Evolutionary conservation across 257 asterid species (phyloP).

Genomic region (Jasminum sambac): DNA sequence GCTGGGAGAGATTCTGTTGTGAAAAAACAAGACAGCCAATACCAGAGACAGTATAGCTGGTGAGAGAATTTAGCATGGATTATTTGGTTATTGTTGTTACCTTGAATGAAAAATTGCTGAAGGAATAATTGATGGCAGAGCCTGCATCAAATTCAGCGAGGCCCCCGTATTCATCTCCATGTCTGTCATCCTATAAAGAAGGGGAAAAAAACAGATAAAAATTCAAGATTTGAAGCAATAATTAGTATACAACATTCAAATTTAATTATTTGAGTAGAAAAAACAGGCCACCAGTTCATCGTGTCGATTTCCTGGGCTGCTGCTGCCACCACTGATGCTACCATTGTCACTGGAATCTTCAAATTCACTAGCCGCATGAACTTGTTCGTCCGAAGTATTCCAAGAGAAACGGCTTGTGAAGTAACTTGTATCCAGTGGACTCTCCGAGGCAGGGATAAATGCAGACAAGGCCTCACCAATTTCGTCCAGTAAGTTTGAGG

Average conservation of each 20-base stretch:
- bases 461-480: slow-evolving; percentile 35
- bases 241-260: background rate
- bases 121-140: slow-evolving; percentile 75
- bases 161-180: slow-evolving; percentile 82
- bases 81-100: slow-evolving; percentile 28
- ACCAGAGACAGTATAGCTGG: background rate
- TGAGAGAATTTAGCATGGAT: background rate
- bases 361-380: slow-evolving; percentile 75
- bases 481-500: no score
- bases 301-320: slow-evolving; percentile 88
- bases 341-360: slow-evolving; percentile 82
- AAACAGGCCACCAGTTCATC: slow-evolving; percentile 69
- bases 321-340: slow-evolving; percentile 80
- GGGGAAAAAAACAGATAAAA: background rate
- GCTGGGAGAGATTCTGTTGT: slow-evolving; percentile 87
- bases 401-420: slow-evolving; percentile 93
- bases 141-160: slow-evolving; percentile 65
- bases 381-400: slow-evolving; percentile 91
- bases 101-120: slow-evolving; percentile 97
- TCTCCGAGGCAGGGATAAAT: slow-evolving; percentile 89
- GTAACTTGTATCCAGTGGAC: slow-evolving; percentile 91
- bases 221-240: background rate
- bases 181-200: slow-evolving; percentile 24
- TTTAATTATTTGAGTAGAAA: background rate
- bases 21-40: background rate